Percentiles rank a stretch among this genome's conserved stretches.
These are phyloP conservation scores for Lumnitzera racemosa DNA, from an alignment of 345 rosid species.

Conservation along the genomic window DNA sequence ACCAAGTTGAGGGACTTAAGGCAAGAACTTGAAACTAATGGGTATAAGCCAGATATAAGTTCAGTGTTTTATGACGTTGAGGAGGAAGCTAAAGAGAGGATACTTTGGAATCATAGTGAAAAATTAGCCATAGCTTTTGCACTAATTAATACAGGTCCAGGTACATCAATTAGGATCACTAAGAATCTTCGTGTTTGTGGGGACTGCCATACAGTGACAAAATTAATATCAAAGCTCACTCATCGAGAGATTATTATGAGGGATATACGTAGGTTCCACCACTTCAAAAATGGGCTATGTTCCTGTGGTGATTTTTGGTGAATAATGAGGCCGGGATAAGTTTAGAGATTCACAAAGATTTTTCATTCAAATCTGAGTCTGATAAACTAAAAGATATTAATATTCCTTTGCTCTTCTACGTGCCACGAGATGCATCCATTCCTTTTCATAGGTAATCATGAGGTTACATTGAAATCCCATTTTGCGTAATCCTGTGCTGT, in stretches of 20 bases:
- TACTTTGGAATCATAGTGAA: slow-evolving; percentile 16
- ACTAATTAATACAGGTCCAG: slow-evolving; percentile 16
- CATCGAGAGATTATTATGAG: slow-evolving; percentile 15
- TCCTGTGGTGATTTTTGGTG: slow-evolving; percentile 8
- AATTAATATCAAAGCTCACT: slow-evolving; percentile 17
- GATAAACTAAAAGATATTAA: no score
- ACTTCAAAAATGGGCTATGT: slow-evolving; percentile 8
- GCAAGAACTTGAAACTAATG: slow-evolving; percentile 7
- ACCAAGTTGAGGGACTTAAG: slow-evolving; percentile 13
- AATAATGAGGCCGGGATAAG: background rate
- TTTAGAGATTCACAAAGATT: no score
- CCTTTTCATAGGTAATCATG: no score
- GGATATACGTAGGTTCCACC: slow-evolving; percentile 14
- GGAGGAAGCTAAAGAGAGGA: slow-evolving; percentile 17
- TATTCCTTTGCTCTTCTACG: no score
- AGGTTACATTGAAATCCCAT: no score
- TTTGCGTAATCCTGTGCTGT: no score
- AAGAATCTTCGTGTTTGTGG: slow-evolving; percentile 13
- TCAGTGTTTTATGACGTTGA: slow-evolving; percentile 13
- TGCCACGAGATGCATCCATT: no score
- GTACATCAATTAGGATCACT: slow-evolving; percentile 12
- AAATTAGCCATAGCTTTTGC: slow-evolving; percentile 18
- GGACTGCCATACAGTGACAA: slow-evolving; percentile 15
- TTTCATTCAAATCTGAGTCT: no score
- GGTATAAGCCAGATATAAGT: slow-evolving; percentile 16